Evolutionary conservation across 495 filamentous ascomycete genomes (phyloP).

Genomic region (Penicillium waksmanii): DNA sequence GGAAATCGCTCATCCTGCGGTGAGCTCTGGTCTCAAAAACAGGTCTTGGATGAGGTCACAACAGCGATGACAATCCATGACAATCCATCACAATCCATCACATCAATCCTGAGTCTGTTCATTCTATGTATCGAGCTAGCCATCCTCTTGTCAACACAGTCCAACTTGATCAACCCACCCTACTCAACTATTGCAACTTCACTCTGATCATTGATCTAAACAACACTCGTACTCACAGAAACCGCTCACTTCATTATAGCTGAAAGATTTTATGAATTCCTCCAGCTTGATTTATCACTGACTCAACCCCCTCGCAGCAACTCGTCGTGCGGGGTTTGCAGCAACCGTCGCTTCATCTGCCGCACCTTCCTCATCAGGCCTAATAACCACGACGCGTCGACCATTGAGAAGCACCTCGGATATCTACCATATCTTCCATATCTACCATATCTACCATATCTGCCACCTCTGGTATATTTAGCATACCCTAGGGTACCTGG

Average conservation of each 20-base stretch:
- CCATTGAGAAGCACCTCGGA: slow-evolving; percentile 1
- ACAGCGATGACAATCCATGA: not conserved
- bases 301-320: not conserved
- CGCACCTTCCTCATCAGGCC: slow-evolving; percentile 24
- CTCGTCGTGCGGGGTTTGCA: slow-evolving; percentile 12
- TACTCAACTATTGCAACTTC: not conserved
- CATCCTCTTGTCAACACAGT: too few species aligned
- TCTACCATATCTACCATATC: not conserved
- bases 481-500: not conserved
- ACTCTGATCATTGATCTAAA: slow-evolving; percentile 6
- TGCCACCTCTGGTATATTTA: not conserved
- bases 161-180: too few species aligned
- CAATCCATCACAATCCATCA: not conserved
- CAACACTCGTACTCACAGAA: not conserved
- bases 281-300: too few species aligned
- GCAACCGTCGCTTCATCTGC: slow-evolving; percentile 2
- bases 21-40: slow-evolving; percentile 4
- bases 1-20: slow-evolving; percentile 11
- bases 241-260: too few species aligned
- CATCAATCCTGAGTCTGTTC: not conserved
- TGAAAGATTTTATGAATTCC: too few species aligned
- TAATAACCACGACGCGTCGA: slow-evolving; percentile 8
- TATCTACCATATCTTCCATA: not conserved
- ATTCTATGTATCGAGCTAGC: not conserved
- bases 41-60: slow-evolving; percentile 2